A percentile compares a stretch with the other conserved stretches of the same genome.
Conservation (phyloP, 345 rosid species). For the Eucalyptus dawsonii region DNA sequence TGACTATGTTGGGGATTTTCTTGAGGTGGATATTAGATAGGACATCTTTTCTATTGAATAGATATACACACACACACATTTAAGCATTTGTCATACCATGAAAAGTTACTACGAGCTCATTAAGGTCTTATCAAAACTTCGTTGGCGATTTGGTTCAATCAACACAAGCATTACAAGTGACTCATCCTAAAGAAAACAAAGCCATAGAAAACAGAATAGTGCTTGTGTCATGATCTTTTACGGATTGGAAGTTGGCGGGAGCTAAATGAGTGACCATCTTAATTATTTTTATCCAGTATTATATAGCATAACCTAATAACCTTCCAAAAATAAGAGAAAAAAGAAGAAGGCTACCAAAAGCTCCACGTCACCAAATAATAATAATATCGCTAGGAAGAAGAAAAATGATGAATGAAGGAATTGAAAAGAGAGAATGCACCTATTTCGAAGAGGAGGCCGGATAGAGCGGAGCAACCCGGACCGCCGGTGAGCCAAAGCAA, state of each 20-base stretch:
- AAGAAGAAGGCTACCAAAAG: not conserved
- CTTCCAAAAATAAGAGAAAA: not conserved
- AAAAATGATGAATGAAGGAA: too few species aligned
- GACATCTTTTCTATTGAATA: not conserved
- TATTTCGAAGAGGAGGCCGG: slow-evolving; percentile 1
- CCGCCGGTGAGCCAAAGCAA: slow-evolving; percentile 16
- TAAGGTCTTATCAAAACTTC: not conserved
- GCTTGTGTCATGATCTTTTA: too few species aligned
- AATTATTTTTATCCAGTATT: too few species aligned
- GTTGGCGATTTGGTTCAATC: not conserved
- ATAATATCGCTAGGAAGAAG: not conserved
- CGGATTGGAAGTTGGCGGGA: too few species aligned
- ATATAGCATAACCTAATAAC: not conserved
- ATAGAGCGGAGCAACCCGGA: slow-evolving; percentile 15
- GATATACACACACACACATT: not conserved
- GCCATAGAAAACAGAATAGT: too few species aligned
- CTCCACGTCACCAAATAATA: not conserved
- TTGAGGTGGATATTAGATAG: not conserved
- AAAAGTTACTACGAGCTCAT: not conserved
- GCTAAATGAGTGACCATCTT: too few species aligned
- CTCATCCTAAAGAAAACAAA: too few species aligned
- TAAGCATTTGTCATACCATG: not conserved
- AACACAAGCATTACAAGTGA: not conserved
- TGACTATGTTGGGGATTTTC: not conserved
- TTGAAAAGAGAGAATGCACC: not conserved